Percentiles rank a stretch among this genome's conserved stretches.
phyloP scores from a whole-genome alignment of 2,329 filamentous ascomycete species.

The Helotiales sp. region DNA sequence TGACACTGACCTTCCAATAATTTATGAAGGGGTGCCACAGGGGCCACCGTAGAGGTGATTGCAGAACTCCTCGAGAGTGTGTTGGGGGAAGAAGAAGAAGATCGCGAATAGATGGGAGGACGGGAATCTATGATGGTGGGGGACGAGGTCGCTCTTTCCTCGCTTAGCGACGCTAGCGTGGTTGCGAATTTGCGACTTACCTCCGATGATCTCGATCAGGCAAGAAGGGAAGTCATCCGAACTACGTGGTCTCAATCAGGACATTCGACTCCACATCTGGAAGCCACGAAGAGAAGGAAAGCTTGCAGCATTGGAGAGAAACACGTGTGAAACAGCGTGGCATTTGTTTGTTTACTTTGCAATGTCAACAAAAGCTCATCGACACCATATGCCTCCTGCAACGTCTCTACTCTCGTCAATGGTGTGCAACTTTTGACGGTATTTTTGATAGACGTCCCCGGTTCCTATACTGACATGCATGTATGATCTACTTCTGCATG shows the following conservation, averaged over 20 bases:
- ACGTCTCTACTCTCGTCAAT: no score
- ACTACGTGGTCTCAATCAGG: background rate
- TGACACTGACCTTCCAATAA: background rate
- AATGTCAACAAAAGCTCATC: no score
- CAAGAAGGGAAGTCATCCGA: background rate
- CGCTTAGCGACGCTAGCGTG: background rate
- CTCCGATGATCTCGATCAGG: background rate
- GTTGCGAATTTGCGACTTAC: background rate
- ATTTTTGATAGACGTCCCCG: no score
- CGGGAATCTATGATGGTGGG: background rate
- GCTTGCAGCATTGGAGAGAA: background rate
- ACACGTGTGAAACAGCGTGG: background rate
- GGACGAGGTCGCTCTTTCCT: background rate
- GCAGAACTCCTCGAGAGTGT: background rate
- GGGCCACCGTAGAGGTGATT: background rate
- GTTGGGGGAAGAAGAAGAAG: slow-evolving; percentile 2
- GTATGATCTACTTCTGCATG: no score
- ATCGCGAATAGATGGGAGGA: background rate
- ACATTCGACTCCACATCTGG: background rate
- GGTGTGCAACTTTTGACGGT: no score
- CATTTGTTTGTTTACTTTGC: background rate
- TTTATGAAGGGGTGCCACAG: background rate
- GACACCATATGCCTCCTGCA: no score
- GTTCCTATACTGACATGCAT: no score
- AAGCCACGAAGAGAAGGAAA: background rate